Conservation (phyloP, 106 monocot species). For the Xerophyta viscosa region DNA sequence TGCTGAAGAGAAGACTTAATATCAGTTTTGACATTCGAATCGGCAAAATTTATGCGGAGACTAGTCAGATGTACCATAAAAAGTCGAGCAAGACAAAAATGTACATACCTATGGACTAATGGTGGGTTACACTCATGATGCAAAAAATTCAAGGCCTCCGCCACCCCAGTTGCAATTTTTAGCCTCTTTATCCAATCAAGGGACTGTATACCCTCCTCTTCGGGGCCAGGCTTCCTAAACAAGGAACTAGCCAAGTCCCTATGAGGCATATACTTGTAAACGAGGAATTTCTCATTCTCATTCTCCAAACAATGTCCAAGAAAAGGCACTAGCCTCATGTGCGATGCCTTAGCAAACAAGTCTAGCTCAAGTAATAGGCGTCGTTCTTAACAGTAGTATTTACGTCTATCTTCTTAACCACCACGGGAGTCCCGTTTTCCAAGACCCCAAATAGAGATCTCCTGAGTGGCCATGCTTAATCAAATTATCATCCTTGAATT, state of each 20-base stretch:
- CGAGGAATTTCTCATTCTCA: constrained; percentile 71
- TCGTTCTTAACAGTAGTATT: constrained; percentile 29
- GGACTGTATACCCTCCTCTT: constrained; percentile 64
- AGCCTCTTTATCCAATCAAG: constrained; percentile 89
- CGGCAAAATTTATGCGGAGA: too few relatives aligned
- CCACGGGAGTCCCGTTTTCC: constrained; percentile 43
- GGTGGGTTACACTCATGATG: constrained; percentile 72
- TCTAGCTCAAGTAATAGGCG: constrained; percentile 59
- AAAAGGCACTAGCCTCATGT: constrained; percentile 58
- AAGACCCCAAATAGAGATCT: constrained; percentile 61
- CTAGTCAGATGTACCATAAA: too few relatives aligned
- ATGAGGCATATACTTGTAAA: constrained; percentile 68
- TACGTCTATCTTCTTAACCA: constrained; percentile 62
- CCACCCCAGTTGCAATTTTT: constrained; percentile 81
- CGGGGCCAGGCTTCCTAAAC: constrained; percentile 39
- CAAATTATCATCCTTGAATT: constrained; percentile 62
- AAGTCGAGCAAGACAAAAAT: background rate
- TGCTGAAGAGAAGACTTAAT: too few relatives aligned
- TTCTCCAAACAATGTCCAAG: constrained; percentile 69
- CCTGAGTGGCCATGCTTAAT: constrained; percentile 82
- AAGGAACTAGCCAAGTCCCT: constrained; percentile 54
- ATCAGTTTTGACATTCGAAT: too few relatives aligned
- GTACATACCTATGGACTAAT: constrained; percentile 69
- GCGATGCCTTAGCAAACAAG: constrained; percentile 47
- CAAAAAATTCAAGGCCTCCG: constrained; percentile 71